phyloP scores from a whole-genome alignment of 2,329 filamentous ascomycete genomes.

The Pyricularia sp. region DNA sequence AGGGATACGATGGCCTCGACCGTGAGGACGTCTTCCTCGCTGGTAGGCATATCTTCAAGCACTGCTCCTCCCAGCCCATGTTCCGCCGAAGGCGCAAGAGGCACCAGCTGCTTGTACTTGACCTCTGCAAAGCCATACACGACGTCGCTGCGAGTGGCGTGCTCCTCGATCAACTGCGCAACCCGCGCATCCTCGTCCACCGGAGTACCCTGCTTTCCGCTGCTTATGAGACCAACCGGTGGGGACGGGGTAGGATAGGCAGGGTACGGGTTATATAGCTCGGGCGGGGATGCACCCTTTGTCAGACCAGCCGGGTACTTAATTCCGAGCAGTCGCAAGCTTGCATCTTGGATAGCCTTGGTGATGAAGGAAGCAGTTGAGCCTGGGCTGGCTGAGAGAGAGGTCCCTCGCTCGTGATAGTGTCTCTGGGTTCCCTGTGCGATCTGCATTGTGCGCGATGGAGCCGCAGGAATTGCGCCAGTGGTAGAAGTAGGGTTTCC shows the following conservation, averaged over 20 bases:
- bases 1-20: slow-evolving; percentile 73
- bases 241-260: slow-evolving; percentile 61
- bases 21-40: slow-evolving; percentile 68
- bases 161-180: slow-evolving; percentile 76
- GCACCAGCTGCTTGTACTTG: slow-evolving; percentile 95
- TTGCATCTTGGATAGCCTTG: slow-evolving; percentile 90
- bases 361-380: slow-evolving; percentile 85
- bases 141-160: slow-evolving; percentile 85
- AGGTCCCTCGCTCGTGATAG: slow-evolving; percentile 62
- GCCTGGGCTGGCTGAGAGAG: slow-evolving; percentile 55
- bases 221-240: slow-evolving; percentile 50
- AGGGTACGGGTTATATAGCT: slow-evolving; percentile 70
- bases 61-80: slow-evolving; percentile 52
- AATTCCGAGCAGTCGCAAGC: slow-evolving; percentile 58
- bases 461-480: slow-evolving; percentile 53
- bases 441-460: slow-evolving; percentile 63
- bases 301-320: slow-evolving; percentile 51
- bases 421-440: slow-evolving; percentile 47
- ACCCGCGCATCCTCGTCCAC: slow-evolving; percentile 70
- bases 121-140: slow-evolving; percentile 97
- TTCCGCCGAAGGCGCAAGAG: slow-evolving; percentile 65
- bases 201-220: slow-evolving; percentile 44
- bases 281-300: slow-evolving; percentile 51
- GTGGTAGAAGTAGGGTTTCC: slow-evolving; percentile 55
- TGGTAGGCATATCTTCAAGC: slow-evolving; percentile 31